These are phyloP conservation scores for Wickerhamiella occidentalis DNA, from an alignment of 805 yeast genomes.

Conservation along the genomic window DNA sequence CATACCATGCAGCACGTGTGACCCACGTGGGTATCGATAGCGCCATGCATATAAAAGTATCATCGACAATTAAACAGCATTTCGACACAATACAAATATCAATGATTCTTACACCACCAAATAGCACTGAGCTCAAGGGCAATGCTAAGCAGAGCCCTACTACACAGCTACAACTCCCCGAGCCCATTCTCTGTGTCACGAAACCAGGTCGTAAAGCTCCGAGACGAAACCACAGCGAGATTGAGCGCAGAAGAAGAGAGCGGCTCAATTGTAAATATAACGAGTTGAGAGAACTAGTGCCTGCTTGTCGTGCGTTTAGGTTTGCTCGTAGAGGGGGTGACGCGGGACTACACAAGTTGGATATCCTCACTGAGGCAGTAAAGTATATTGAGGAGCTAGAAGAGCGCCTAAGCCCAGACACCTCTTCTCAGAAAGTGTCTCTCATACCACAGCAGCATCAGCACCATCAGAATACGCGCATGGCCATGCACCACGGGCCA, in stretches of 20 bases:
- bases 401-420: constrained; percentile 1
- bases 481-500: neutral
- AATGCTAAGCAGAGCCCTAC: neutral
- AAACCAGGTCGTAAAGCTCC: constrained; percentile 5
- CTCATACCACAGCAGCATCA: neutral
- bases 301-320: constrained; percentile 53
- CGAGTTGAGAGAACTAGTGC: constrained; percentile 62
- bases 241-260: constrained; percentile 65
- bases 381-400: constrained; percentile 66
- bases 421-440: neutral
- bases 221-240: constrained; percentile 44
- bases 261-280: constrained; percentile 77
- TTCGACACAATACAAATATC: too few species aligned
- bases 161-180: neutral
- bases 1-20: constrained; percentile 2
- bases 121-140: constrained; percentile 8
- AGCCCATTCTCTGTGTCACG: neutral
- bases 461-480: neutral
- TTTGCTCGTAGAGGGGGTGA: constrained; percentile 28
- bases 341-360: constrained; percentile 68
- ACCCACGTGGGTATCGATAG: constrained; percentile 9
- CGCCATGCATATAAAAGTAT: neutral
- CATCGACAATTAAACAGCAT: neutral
- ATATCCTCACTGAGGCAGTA: constrained; percentile 70
- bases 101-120: constrained; percentile 8